phyloP scores from a whole-genome alignment of 305 asterid species.

The Fraxinus nigra region DNA sequence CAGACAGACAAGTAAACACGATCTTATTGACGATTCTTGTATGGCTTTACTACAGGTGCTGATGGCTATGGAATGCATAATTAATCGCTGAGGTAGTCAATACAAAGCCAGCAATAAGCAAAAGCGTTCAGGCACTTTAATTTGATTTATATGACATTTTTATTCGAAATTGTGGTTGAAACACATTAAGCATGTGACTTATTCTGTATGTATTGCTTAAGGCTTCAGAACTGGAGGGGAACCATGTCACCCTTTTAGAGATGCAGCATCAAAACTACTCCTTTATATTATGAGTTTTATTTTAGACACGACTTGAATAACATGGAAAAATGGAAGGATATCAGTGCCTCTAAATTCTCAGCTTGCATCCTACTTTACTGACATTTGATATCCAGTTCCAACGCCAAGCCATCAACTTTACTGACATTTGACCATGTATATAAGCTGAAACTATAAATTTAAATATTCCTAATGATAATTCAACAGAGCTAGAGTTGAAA shows the following conservation, averaged over 20 bases:
- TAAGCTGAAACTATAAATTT: background rate
- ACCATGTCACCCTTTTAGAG: background rate
- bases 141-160: background rate
- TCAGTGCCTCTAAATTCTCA: background rate
- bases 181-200: background rate
- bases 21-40: background rate
- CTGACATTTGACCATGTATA: background rate
- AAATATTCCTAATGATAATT: background rate
- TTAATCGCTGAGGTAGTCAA: conserved; percentile 19
- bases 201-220: background rate
- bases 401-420: background rate
- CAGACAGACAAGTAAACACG: background rate
- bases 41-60: conserved; percentile 30
- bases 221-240: background rate
- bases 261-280: background rate
- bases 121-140: background rate
- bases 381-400: background rate
- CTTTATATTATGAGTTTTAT: background rate
- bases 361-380: background rate
- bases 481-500: background rate
- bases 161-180: background rate
- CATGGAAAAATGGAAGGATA: background rate
- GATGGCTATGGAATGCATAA: conserved; percentile 23
- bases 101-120: background rate
- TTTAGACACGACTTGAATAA: background rate